Percentiles rank a stretch among this genome's conserved stretches.
Conservation (phyloP, 2,329 filamentous ascomycete genomes). For the Claviceps humidiphila region DNA sequence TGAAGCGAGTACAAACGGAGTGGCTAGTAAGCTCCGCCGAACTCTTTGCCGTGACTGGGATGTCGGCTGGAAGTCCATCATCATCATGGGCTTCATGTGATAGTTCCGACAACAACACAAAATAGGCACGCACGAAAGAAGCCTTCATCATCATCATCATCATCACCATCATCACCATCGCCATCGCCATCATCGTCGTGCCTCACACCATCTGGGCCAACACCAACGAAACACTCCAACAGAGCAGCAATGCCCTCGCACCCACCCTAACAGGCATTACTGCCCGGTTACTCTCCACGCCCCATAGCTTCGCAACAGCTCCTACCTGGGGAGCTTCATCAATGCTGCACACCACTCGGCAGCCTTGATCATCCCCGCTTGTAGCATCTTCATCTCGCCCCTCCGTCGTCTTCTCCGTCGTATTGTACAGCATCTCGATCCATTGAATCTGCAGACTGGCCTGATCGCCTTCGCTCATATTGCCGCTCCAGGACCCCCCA, state of each 20-base stretch:
- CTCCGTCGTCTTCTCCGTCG: slow-evolving; percentile 11
- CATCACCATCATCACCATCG: neutral
- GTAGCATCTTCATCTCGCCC: neutral
- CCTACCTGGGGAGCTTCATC: slow-evolving; percentile 19
- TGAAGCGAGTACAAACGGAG: no score
- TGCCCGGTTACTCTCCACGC: slow-evolving; percentile 8
- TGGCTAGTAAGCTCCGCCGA: no score
- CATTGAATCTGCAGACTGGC: slow-evolving; percentile 48
- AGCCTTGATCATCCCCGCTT: slow-evolving; percentile 6
- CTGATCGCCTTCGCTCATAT: slow-evolving; percentile 36
- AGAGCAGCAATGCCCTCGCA: neutral
- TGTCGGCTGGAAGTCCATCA: neutral
- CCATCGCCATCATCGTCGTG: neutral
- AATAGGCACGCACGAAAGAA: no score
- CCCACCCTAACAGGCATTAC: neutral
- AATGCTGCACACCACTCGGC: slow-evolving; percentile 20
- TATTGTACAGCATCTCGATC: slow-evolving; percentile 47
- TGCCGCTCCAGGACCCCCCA: slow-evolving; percentile 45
- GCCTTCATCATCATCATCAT: neutral
- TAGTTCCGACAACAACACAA: no score
- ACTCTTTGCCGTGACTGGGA: neutral
- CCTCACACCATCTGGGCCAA: neutral
- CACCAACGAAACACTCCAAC: neutral
- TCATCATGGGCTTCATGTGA: no score
- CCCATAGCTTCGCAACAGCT: slow-evolving; percentile 12